Percentiles rank a stretch among this genome's conserved stretches.
Evolutionary conservation across 768 basidiomycete genomes (phyloP).

Genomic region (Coprinopsis sp.): DNA sequence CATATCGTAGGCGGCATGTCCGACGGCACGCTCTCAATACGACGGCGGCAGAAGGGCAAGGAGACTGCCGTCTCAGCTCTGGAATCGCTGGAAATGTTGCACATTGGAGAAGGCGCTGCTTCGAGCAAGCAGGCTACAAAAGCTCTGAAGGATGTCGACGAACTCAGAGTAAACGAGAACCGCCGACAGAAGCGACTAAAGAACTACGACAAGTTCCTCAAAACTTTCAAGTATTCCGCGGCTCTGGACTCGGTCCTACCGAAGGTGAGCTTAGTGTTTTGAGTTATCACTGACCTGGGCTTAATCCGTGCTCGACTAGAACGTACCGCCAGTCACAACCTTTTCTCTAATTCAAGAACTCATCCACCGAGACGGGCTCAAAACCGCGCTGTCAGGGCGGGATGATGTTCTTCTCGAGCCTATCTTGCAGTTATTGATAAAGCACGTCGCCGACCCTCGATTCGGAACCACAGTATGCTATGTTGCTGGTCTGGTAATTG

Average conservation of each 20-base stretch:
- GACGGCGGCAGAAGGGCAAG: constrained; percentile 75
- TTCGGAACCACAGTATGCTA: constrained; percentile 90
- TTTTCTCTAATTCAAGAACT: constrained; percentile 93
- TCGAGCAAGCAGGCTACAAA: constrained; percentile 40
- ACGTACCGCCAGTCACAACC: constrained; percentile 75
- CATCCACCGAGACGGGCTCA: constrained; percentile 85
- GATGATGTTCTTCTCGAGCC: constrained; percentile 94
- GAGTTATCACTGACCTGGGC: background rate
- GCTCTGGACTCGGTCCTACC: constrained; percentile 89
- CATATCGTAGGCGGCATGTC: constrained; percentile 98
- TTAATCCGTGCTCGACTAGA: constrained; percentile 42
- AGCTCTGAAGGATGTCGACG: constrained; percentile 59
- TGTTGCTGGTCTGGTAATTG: constrained; percentile 74
- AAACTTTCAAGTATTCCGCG: constrained; percentile 90
- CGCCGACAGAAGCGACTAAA: constrained; percentile 65
- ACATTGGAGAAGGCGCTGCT: constrained; percentile 48
- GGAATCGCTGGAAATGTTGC: constrained; percentile 8
- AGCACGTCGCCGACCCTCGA: constrained; percentile 83
- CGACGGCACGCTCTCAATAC: constrained; percentile 96
- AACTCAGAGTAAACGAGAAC: constrained; percentile 67
- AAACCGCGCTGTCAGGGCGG: constrained; percentile 80
- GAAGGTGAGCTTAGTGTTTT: constrained; percentile 48
- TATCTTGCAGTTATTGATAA: constrained; percentile 78
- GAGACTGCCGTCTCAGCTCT: constrained; percentile 38
- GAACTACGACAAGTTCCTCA: constrained; percentile 87